These are phyloP conservation scores for Perkinsus chesapeaki DNA, from an alignment of 169 alveolate genomes.

Conservation along the genomic window DNA sequence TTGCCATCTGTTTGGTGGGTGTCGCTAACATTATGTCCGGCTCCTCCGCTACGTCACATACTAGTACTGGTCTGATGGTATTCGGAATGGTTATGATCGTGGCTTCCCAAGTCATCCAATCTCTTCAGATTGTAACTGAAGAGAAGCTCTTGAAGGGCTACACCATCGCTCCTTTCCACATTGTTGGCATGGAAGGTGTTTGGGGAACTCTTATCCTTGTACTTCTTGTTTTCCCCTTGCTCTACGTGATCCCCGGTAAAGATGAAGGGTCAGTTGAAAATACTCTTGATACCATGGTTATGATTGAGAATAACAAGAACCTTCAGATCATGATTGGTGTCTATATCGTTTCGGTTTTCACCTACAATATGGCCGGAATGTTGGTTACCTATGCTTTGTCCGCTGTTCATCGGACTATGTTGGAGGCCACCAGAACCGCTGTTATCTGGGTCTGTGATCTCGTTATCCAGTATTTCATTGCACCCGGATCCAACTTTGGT, in stretches of 20 bases:
- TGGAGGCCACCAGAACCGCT: constrained; percentile 7
- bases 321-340: constrained; percentile 5
- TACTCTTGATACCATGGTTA: neutral
- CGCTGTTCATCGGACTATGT: constrained; percentile 3
- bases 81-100: neutral
- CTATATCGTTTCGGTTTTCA: neutral
- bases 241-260: neutral
- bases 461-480: neutral
- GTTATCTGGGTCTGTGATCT: constrained; percentile 5
- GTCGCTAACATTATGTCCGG: neutral
- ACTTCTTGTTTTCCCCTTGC: neutral
- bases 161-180: neutral
- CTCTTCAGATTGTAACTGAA: constrained; percentile 1
- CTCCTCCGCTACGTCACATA: neutral
- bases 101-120: constrained; percentile 5
- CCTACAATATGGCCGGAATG: constrained; percentile 14
- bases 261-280: constrained; percentile 4
- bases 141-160: neutral
- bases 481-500: neutral
- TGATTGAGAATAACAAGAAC: neutral
- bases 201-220: neutral
- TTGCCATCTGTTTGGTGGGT: constrained; percentile 8
- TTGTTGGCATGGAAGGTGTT: neutral
- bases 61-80: neutral
- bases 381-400: neutral